Percentiles rank a stretch among this genome's conserved stretches.
phyloP scores from a whole-genome alignment of 1,139 yeast genomes.

The Taphrina wiesneri region DNA sequence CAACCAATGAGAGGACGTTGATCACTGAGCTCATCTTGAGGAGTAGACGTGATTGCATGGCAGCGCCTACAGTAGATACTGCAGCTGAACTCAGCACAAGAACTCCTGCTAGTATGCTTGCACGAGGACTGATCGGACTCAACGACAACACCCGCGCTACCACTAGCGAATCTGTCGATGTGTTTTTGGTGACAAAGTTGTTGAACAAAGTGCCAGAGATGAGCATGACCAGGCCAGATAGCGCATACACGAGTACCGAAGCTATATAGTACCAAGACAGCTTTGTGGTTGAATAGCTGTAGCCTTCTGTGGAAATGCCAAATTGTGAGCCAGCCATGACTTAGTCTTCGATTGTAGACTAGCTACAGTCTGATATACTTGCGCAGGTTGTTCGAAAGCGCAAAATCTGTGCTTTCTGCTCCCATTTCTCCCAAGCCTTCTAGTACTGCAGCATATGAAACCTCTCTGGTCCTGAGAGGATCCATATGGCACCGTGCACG shows the following conservation, averaged over 20 bases:
- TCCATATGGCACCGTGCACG: not conserved
- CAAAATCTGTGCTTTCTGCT: not conserved
- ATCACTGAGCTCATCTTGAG: slow-evolving; percentile 5
- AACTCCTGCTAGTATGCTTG: not conserved
- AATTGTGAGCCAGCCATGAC: not conserved
- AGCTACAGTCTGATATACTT: not conserved
- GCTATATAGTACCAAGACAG: not conserved
- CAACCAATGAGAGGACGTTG: not conserved
- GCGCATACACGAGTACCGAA: slow-evolving; percentile 4
- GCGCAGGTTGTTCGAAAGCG: not conserved
- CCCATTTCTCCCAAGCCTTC: too few species aligned
- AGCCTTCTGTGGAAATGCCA: not conserved
- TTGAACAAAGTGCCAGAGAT: not conserved
- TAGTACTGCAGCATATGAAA: too few species aligned
- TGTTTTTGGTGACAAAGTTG: not conserved
- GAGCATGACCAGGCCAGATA: slow-evolving; percentile 23
- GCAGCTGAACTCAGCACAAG: not conserved
- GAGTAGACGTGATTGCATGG: not conserved
- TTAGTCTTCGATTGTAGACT: not conserved
- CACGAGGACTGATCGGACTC: slow-evolving; percentile 6
- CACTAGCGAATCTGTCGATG: not conserved
- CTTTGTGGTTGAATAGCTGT: slow-evolving; percentile 2
- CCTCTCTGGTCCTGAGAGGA: too few species aligned
- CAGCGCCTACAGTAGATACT: not conserved
- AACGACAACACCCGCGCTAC: slow-evolving; percentile 5